phyloP scores from a whole-genome alignment of 768 basidiomycete genomes.

The Tylopilus vinaceipallidus region DNA sequence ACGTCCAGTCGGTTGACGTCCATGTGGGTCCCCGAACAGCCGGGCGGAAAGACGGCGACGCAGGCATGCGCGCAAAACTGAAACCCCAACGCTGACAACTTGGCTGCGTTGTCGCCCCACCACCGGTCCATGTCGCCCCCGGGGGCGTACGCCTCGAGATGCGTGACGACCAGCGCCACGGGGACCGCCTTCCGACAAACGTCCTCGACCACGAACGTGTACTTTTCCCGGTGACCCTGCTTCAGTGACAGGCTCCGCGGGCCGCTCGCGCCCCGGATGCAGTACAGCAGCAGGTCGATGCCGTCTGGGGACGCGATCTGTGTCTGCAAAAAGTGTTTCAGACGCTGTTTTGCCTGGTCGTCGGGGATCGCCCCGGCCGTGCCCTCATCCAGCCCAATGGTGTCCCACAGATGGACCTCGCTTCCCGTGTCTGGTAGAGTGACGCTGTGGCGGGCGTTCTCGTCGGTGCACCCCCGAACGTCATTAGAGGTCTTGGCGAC shows the following conservation, averaged over 20 bases:
- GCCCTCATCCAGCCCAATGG: conserved; percentile 16
- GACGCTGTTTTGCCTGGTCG: conserved; percentile 12
- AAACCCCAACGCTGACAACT: conserved; percentile 31
- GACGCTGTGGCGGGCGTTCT: conserved; percentile 16
- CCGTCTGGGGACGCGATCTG: conserved; percentile 19
- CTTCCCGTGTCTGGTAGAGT: conserved; percentile 15
- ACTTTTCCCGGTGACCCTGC: conserved; percentile 17
- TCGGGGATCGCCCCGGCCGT: conserved; percentile 17
- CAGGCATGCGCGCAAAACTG: conserved; percentile 37
- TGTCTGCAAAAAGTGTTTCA: conserved; percentile 29
- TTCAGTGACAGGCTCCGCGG: conserved; percentile 16
- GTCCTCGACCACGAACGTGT: conserved; percentile 21
- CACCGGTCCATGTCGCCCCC: conserved; percentile 33
- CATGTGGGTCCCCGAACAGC: not conserved
- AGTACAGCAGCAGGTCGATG: conserved; percentile 27
- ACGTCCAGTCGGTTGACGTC: conserved; percentile 8
- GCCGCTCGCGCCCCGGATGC: conserved; percentile 24
- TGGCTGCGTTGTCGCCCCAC: conserved; percentile 33
- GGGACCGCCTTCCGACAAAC: conserved; percentile 27
- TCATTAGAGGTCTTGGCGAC: conserved; percentile 29
- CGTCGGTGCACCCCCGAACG: conserved; percentile 29
- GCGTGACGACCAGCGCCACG: conserved; percentile 25
- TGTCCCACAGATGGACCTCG: conserved; percentile 6
- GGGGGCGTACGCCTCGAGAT: conserved; percentile 26
- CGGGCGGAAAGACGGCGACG: conserved; percentile 25